Conservation (phyloP, 2,329 filamentous ascomycete genomes). For the Daldinia sp. region DNA sequence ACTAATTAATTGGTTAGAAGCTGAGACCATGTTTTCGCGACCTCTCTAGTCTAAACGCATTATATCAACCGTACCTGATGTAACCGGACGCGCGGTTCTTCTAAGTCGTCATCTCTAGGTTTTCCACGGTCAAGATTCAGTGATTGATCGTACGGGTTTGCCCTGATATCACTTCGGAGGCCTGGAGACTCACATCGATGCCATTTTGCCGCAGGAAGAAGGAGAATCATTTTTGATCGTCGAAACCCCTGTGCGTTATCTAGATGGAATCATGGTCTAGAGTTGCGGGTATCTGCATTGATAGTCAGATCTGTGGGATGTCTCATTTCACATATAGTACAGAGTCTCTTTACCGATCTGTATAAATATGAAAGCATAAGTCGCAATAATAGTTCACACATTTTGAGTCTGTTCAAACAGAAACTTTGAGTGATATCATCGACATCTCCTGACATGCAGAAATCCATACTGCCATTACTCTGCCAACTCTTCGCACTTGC, state of each 20-base stretch:
- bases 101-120: neutral
- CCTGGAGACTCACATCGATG: neutral
- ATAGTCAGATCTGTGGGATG: neutral
- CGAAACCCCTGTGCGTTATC: neutral
- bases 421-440: neutral
- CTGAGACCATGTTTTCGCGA: neutral
- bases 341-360: neutral
- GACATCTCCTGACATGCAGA: neutral
- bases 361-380: neutral
- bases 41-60: neutral
- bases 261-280: neutral
- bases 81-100: conserved; percentile 1
- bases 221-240: neutral
- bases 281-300: conserved; percentile 1
- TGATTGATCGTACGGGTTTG: neutral
- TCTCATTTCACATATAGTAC: neutral
- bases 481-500: neutral
- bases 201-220: neutral
- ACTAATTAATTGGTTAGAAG: neutral
- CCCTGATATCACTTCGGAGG: neutral
- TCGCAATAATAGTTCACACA: neutral
- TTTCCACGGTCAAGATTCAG: neutral
- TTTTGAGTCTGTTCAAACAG: no score
- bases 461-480: neutral
- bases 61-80: neutral